A percentile compares a stretch with the other conserved stretches of the same genome.
These are phyloP conservation scores for Clausena lansium DNA, from an alignment of 345 rosid species.

Conservation along the genomic window DNA sequence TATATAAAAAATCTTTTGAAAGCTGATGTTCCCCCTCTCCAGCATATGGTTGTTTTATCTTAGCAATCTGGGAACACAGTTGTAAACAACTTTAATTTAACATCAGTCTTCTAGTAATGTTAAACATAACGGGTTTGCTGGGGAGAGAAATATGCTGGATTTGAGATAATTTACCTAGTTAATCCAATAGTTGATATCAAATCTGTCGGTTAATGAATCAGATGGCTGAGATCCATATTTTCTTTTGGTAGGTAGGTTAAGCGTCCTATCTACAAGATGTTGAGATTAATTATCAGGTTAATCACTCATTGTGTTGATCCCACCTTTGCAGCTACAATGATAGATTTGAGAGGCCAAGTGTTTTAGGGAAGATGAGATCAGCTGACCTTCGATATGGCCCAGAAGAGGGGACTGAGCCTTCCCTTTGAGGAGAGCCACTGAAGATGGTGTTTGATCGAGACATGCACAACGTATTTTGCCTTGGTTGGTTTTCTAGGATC, in stretches of 20 bases:
- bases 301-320: neutral
- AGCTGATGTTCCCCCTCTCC: neutral
- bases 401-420: neutral
- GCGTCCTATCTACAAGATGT: neutral
- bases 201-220: neutral
- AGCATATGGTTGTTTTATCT: neutral
- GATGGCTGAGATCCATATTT: no score
- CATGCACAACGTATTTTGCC: neutral
- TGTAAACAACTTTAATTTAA: neutral
- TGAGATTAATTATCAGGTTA: neutral
- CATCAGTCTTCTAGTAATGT: no score
- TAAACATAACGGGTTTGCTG: no score
- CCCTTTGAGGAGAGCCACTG: neutral
- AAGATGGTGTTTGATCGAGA: slow-evolving; percentile 12
- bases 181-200: neutral
- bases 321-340: neutral
- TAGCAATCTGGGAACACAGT: neutral
- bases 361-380: neutral
- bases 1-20: neutral
- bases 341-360: no score
- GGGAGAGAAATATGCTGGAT: neutral
- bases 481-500: neutral
- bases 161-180: neutral
- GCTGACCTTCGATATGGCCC: no score
- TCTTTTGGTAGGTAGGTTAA: neutral